Evolutionary conservation across 139 green algal genomes (phyloP), one percentile per base, ranked within the genome.

Genomic region (Auxenochlorella pyrenoidosa): DNA sequence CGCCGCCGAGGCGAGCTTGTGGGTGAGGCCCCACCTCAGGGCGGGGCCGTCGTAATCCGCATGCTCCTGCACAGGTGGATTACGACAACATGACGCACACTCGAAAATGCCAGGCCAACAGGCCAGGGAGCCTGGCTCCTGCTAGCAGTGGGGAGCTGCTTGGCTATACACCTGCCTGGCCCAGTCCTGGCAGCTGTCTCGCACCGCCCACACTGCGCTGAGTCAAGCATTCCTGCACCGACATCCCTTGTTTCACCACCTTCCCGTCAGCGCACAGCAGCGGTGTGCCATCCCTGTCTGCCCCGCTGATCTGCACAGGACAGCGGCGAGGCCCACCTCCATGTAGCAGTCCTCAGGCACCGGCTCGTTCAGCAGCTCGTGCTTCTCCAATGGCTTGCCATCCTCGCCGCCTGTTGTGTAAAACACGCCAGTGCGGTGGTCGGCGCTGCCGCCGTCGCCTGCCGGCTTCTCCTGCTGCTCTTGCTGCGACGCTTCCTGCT

Each of bases 1-100:
- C 3, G 88, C 90, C 19, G 90, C 90, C 0, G 88, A 92, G 1
- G 68, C n/a, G 40, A 81, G 65, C 78, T 92, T 93, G 72, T 89
- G n/a, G 41, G 70, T 82, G 21, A 93, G 88, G 40, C 90, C 90
- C 90, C 90, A 93, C 0, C 21, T 43, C 10, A 88, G 59, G 43
- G 75, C 75, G 2, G 75, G 60, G 43, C 84, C 84, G 2, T 65
- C 84, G 43, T 88, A 88, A n/a, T 88, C 84, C 1, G 84, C 75
- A 80, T 88, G 58, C 43, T 65, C 75, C 43, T 88, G 75, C 24
- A 59, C 2, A 63, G n/a, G 40, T 32, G 70, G 70, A 73, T 34
- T 81, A 70, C 47, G 18, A 6, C 22, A 38, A 60, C 12, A 41
- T 19, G 22, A n/a, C n/a, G n/a, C n/a, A n/a, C n/a, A n/a, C n/a